These are phyloP conservation scores for Carex myosuroides DNA, from an alignment of 176 grass and related monocot species.

Conservation along the genomic window DNA sequence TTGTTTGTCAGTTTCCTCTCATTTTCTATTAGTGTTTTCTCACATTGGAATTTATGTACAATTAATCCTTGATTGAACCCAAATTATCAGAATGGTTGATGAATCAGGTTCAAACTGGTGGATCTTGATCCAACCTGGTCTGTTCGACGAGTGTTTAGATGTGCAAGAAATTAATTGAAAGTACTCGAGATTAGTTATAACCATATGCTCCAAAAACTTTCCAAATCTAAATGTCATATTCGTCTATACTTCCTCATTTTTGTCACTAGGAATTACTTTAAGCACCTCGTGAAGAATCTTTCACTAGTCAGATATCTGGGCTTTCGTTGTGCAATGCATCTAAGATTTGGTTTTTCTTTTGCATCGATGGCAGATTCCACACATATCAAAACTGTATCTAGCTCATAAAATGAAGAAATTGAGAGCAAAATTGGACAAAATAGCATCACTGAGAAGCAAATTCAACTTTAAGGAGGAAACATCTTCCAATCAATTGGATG, in stretches of 20 bases:
- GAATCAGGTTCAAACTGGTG: not conserved
- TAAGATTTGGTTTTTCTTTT: slow-evolving; percentile 1
- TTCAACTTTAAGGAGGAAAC: slow-evolving; percentile 10
- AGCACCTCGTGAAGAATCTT: not conserved
- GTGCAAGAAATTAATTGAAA: not conserved
- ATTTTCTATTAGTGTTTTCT: not conserved
- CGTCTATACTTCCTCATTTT: not conserved
- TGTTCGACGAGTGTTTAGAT: not conserved
- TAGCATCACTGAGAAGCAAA: not conserved
- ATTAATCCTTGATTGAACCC: not conserved
- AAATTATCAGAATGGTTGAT: not conserved
- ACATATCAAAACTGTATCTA: not conserved
- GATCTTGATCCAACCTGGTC: not conserved
- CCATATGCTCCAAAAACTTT: not conserved
- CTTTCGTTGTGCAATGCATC: not conserved
- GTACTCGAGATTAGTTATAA: not conserved
- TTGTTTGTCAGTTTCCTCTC: not conserved
- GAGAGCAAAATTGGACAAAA: slow-evolving; percentile 17
- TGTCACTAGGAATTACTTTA: not conserved
- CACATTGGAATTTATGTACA: not conserved
- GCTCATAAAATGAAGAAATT: slow-evolving; percentile 23
- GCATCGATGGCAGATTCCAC: not conserved
- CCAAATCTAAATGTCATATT: not conserved
- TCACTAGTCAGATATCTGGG: not conserved
- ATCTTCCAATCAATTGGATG: not conserved